Evolutionary conservation across 2,329 filamentous ascomycete genomes (phyloP).

Genomic region (Daldinia sp.): DNA sequence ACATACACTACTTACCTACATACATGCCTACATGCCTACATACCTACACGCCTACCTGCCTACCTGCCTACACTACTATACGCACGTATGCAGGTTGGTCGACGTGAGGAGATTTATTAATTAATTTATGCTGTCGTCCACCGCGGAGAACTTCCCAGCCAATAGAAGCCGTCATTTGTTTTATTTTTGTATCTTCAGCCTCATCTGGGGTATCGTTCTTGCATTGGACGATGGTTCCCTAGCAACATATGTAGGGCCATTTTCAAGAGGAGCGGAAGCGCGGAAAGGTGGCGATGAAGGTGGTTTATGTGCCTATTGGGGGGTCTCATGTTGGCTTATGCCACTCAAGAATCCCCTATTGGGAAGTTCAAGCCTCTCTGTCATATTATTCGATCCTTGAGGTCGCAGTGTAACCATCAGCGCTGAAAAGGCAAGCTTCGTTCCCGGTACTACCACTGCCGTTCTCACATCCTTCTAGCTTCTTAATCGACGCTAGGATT

Average conservation of each 20-base stretch:
- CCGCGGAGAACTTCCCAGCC: slow-evolving; percentile 20
- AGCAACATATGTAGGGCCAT: slow-evolving; percentile 6
- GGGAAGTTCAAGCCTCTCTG: slow-evolving; percentile 4
- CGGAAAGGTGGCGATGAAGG: neutral
- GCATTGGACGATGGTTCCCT: slow-evolving; percentile 10
- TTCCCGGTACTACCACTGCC: neutral
- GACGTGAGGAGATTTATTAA: slow-evolving; percentile 13
- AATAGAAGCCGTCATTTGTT: slow-evolving; percentile 1
- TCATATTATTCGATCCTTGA: slow-evolving; percentile 10
- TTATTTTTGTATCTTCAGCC: slow-evolving; percentile 26
- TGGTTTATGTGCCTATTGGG: slow-evolving; percentile 8
- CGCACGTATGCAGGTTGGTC: slow-evolving; percentile 2
- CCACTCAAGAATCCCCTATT: neutral
- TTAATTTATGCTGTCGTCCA: slow-evolving; percentile 14
- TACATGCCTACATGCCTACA: neutral
- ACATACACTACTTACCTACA: neutral
- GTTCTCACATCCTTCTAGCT: slow-evolving; percentile 7
- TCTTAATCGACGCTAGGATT: neutral
- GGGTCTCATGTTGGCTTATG: slow-evolving; percentile 16
- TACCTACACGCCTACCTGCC: neutral
- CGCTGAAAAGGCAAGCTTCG: slow-evolving; percentile 2
- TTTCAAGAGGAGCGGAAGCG: neutral
- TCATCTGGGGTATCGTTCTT: slow-evolving; percentile 23
- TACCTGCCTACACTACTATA: neutral
- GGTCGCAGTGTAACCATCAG: slow-evolving; percentile 15